phyloP scores from a whole-genome alignment of 345 rosid genomes.

The Boechera stricta region DNA sequence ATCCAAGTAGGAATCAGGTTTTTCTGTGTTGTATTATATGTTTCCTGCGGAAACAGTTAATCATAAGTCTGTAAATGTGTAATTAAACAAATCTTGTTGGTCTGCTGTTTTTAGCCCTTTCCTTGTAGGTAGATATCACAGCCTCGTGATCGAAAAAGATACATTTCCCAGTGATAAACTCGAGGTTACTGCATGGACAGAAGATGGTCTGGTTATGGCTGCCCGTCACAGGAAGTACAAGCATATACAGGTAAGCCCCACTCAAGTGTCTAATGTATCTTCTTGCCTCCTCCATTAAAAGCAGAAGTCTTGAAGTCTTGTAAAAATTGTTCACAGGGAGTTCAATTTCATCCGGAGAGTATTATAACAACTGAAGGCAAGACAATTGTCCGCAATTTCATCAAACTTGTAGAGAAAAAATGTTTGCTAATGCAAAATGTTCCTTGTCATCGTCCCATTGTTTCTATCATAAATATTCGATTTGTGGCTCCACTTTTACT shows the following conservation, averaged over 20 bases:
- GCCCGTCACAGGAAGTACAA: constrained; percentile 85
- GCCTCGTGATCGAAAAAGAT: constrained; percentile 83
- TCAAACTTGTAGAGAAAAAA: constrained; percentile 61
- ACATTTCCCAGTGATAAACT: constrained; percentile 73
- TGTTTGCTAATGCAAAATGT: constrained; percentile 29
- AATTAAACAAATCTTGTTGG: constrained; percentile 9
- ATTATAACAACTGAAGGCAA: constrained; percentile 83
- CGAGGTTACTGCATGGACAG: constrained; percentile 94
- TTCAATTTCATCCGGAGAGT: constrained; percentile 97
- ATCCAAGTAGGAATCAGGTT: constrained; percentile 61
- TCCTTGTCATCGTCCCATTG: constrained; percentile 1
- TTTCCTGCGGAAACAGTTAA: background rate
- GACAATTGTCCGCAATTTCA: constrained; percentile 75
- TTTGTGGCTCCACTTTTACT: constrained; percentile 4
- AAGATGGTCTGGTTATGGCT: constrained; percentile 93
- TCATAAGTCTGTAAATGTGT: background rate
- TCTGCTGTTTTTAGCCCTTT: constrained; percentile 65
- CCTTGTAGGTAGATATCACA: constrained; percentile 89
- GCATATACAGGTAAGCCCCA: constrained; percentile 67
- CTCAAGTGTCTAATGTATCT: constrained; percentile 10
- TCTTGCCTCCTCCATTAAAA: background rate
- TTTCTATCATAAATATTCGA: background rate
- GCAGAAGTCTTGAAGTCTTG: constrained; percentile 14
- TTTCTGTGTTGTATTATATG: background rate
- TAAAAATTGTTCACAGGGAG: constrained; percentile 62